Evolutionary conservation across 768 basidiomycete genomes (phyloP), one percentile per base, ranked within the genome.

Genomic region (Melanogaster broomeanus): DNA sequence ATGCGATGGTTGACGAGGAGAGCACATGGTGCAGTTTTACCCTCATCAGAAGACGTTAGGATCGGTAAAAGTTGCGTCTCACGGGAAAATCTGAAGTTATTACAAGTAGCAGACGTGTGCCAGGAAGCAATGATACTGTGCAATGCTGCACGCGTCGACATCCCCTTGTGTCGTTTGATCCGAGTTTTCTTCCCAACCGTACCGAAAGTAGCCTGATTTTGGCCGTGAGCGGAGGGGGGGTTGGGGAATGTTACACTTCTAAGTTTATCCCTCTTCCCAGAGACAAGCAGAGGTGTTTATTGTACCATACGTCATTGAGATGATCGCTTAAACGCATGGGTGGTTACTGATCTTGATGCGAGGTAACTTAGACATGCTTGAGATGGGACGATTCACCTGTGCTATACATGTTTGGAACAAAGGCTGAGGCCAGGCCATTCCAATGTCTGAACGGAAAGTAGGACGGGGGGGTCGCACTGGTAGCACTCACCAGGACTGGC

Each of bases 21-120:
- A 52, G 53, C 63, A 59, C 41, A 57, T 55, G 62, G 35, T 39
- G 38, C 25, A 35, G 3, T 22, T n/a, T n/a, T 6, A 33, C 9
- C 33, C 31, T 24, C 30, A 42, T 31, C 31, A 31, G 9, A 13
- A 42, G 31, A 11, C 33, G 41, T 39, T 39, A 41, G n/a, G n/a
- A n/a, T 11, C 49, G 16, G 49, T 35, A 51, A 38, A 45, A 37
- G n/a, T 37, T 18, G 49, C 50, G 50, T 35, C 21, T 41, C 63
- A 55, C 45, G 51, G 35, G 55, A 27, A 33, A 13, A 42, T 21
- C 25, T n/a, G 8, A 16, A 42, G 41, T 27, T 53, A 45, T 57
- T 54, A 33, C 44, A 18, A 28, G 48, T 35, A 42, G n/a, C 31
- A 19, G 34, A 37, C 24, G 27, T 33, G 38, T 47, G 25, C 31